Evolutionary conservation across 768 basidiomycete genomes (phyloP).

Genomic region (Suillus bovinus): DNA sequence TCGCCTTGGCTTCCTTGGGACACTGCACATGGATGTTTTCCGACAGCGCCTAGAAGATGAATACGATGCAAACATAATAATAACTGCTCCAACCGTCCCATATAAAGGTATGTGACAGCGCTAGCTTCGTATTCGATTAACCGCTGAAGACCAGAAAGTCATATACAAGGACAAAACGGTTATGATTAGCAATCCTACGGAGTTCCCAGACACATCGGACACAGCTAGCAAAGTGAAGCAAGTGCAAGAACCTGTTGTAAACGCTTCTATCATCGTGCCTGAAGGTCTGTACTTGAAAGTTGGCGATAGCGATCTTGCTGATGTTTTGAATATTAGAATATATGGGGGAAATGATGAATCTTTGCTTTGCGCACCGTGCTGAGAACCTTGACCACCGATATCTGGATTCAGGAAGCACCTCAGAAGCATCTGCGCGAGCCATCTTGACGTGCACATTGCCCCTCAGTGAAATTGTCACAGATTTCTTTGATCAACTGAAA

Average conservation of each 20-base stretch:
- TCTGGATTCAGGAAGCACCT: conserved; percentile 54
- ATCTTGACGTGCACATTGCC: conserved; percentile 86
- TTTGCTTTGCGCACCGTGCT: conserved; percentile 85
- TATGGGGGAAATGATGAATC: conserved; percentile 94
- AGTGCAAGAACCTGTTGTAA: conserved; percentile 91
- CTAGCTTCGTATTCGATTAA: neutral
- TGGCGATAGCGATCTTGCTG: neutral
- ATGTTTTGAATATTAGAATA: conserved; percentile 55
- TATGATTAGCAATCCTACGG: conserved; percentile 87
- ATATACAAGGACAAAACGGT: conserved; percentile 64
- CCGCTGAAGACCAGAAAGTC: conserved; percentile 45
- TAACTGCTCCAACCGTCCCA: conserved; percentile 95
- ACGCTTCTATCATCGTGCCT: conserved; percentile 92
- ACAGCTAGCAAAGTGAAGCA: conserved; percentile 58
- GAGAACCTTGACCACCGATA: conserved; percentile 83
- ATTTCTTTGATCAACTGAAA: conserved; percentile 95
- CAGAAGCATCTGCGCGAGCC: conserved; percentile 49
- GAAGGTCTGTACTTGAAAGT: conserved; percentile 56
- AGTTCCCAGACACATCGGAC: conserved; percentile 87
- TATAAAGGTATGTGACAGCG: conserved; percentile 61
- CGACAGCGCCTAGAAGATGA: conserved; percentile 97
- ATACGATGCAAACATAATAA: conserved; percentile 90
- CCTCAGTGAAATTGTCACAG: conserved; percentile 88
- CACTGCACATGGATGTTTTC: conserved; percentile 95
- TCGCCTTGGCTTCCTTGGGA: conserved; percentile 92